Conservation (phyloP, 23 red algal species). For the Gracilaria domingensis region DNA sequence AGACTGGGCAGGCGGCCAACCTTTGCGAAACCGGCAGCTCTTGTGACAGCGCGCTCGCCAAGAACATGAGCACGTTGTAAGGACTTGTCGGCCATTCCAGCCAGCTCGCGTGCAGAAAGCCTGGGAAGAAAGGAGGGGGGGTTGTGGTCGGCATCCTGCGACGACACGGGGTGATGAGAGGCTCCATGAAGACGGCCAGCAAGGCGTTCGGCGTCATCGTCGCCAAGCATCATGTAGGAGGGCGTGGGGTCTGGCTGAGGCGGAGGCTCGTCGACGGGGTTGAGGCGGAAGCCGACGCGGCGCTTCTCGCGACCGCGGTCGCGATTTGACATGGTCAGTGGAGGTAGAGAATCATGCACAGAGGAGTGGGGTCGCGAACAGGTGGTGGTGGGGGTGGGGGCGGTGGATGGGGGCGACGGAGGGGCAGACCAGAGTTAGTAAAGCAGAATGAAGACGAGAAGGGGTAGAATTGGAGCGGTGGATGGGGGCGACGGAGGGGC, state of each 20-base stretch:
- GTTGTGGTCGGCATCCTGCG: background rate
- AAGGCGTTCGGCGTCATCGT: conserved; percentile 50
- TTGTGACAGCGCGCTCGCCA: conserved; percentile 23
- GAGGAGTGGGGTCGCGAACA: background rate
- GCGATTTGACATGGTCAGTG: conserved; percentile 15
- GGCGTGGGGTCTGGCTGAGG: conserved; percentile 18
- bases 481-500: too few species aligned
- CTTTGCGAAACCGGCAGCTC: conserved; percentile 35
- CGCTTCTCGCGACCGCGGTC: conserved; percentile 20
- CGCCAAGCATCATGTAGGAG: conserved; percentile 53
- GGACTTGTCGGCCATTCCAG: conserved; percentile 50
- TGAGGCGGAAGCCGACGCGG: conserved; percentile 30
- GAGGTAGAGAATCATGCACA: background rate
- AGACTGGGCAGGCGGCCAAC: conserved; percentile 34
- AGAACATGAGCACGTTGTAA: conserved; percentile 32
- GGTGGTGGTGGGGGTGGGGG: background rate
- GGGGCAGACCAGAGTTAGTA: background rate
- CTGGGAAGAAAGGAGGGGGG: conserved; percentile 11
- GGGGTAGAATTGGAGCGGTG: background rate
- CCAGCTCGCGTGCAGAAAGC: conserved; percentile 47
- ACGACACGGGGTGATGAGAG: background rate
- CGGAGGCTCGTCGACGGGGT: conserved; percentile 15
- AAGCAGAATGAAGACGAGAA: background rate
- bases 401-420: too few species aligned
- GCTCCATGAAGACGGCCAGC: conserved; percentile 16